Evolutionary conservation across 164 flowering plant genomes (phyloP), one percentile per base, ranked within the genome.

Genomic region (Euptelea pleiosperma): DNA sequence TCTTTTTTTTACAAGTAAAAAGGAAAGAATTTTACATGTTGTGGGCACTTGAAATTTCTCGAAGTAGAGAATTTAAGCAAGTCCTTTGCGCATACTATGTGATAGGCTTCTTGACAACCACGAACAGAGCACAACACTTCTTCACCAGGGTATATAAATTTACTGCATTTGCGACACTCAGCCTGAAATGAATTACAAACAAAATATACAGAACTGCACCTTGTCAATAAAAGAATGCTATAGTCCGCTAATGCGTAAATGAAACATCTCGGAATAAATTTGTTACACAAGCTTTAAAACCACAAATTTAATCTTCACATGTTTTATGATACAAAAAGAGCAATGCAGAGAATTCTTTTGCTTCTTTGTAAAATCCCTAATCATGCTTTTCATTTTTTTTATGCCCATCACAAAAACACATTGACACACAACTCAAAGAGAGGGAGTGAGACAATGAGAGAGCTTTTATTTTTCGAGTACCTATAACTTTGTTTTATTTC

Each of bases 21-120:
- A 2, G 2, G 47, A 29, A 45, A 62, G 41, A 42, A 58, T 3
- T 59, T 82, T 81, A 92, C 96, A 87, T 92, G 96, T 54, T 85
- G 96, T 46, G 96, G 94, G 68, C 98, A 92, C 79, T 78, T 87
- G 75, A 92, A 87, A 29, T 70, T 83, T 55, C 50, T 80, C 42
- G 57, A 40, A 58, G 57, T 63, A 11, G 75, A 68, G 65, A 72
- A 58, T 9, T 73, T 71, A 35, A 73, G 66, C 0, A 30, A 74
- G 52, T 74, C 61, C 70, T 69, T 81, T 1, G 72, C 94, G 73
- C 98, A 93, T 34, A 0, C 29, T 21, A 57, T 39, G 67, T 93
- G 98, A 72, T 73, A 93, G 12, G 61, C 66, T 64, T 65, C 79
- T 56, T 39, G 42, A 65, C 98, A 93, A 37, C 75, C 79, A 41